Conservation (phyloP, 768 basidiomycete genomes). For the Rhizopogon vesiculosus region DNA sequence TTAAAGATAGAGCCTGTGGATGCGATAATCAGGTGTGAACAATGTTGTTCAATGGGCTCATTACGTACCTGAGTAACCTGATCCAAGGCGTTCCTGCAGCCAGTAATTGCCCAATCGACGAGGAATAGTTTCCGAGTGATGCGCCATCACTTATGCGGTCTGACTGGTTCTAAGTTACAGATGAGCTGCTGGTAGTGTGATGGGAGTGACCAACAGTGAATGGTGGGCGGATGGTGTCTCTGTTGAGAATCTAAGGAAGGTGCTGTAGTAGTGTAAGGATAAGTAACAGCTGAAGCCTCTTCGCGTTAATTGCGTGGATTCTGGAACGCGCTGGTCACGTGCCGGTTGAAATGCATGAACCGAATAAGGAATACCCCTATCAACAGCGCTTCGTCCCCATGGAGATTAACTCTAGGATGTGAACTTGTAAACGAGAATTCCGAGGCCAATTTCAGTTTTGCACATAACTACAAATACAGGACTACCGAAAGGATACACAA, state of each 20-base stretch:
- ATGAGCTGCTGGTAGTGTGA: neutral
- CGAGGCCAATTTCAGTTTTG: neutral
- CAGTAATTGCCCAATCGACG: conserved; percentile 54
- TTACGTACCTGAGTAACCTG: conserved; percentile 65
- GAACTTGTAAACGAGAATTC: neutral
- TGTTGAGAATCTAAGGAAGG: neutral
- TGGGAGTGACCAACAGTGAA: neutral
- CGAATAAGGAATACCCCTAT: neutral
- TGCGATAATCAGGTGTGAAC: conserved; percentile 1
- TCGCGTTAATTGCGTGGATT: neutral
- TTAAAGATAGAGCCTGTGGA: conserved; percentile 65
- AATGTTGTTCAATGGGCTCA: neutral
- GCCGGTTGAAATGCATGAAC: neutral
- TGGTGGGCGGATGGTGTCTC: neutral
- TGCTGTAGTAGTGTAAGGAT: neutral
- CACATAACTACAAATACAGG: too few species aligned
- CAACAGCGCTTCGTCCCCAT: too few species aligned
- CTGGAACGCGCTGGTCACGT: conserved; percentile 27
- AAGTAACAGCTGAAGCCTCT: neutral
- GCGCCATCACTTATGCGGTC: conserved; percentile 7
- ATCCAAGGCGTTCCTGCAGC: conserved; percentile 55
- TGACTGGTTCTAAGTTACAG: neutral
- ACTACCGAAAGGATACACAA: neutral
- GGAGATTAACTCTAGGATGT: too few species aligned
- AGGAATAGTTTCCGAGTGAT: conserved; percentile 19